Evolutionary conservation across 805 yeast species (phyloP).

Genomic region (Saturnispora quitensis): DNA sequence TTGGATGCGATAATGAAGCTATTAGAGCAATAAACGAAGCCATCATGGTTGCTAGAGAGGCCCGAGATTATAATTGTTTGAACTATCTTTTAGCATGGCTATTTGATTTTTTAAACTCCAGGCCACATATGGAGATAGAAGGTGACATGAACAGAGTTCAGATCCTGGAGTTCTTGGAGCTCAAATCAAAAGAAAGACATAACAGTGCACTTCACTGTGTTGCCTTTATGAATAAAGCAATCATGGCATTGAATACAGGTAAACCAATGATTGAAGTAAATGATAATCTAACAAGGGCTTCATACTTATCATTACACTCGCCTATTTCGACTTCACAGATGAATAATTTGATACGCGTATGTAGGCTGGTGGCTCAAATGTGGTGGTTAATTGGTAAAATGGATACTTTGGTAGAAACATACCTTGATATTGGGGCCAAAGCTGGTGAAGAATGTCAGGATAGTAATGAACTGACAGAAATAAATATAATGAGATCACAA

Average conservation of each 20-base stretch:
- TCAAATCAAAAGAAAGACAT: constrained; percentile 41
- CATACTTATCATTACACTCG: constrained; percentile 39
- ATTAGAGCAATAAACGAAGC: constrained; percentile 79
- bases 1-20: constrained; percentile 60
- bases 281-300: constrained; percentile 51
- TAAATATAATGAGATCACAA: constrained; percentile 30
- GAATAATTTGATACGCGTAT: constrained; percentile 2
- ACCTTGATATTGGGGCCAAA: constrained; percentile 1
- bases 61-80: constrained; percentile 63
- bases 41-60: constrained; percentile 77
- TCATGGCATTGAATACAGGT: constrained; percentile 45
- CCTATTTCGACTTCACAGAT: neutral
- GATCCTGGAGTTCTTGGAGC: constrained; percentile 50
- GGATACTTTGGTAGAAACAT: neutral
- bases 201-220: constrained; percentile 43
- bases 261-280: constrained; percentile 35
- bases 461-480: constrained; percentile 22
- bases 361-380: constrained; percentile 6
- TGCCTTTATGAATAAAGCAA: constrained; percentile 58
- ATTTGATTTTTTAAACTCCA: constrained; percentile 55
- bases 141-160: constrained; percentile 20
- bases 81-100: constrained; percentile 70
- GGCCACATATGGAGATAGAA: constrained; percentile 37
- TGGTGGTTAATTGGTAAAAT: constrained; percentile 5
- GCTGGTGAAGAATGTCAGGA: constrained; percentile 26